These are phyloP conservation scores for Keqinozyma sinolaborantium DNA, from an alignment of 1,139 yeast genomes.

Conservation along the genomic window DNA sequence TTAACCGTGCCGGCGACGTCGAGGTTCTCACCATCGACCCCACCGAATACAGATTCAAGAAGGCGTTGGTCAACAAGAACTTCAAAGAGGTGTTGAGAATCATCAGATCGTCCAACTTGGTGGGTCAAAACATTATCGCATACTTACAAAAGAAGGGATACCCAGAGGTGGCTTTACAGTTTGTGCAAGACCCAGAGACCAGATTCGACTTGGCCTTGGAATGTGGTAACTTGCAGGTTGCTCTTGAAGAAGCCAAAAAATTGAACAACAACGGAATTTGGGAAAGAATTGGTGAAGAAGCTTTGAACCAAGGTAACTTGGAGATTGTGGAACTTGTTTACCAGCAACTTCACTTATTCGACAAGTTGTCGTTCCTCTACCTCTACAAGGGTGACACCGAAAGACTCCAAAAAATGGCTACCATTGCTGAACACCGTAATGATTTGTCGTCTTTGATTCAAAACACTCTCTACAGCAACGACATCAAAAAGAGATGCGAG, in stretches of 20 bases:
- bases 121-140: constrained; percentile 95
- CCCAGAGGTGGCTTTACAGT: constrained; percentile 92
- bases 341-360: constrained; percentile 84
- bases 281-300: constrained; percentile 84
- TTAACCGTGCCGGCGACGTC: constrained; percentile 83
- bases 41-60: constrained; percentile 94
- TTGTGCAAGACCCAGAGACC: constrained; percentile 94
- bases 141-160: constrained; percentile 93
- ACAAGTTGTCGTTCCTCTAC: constrained; percentile 85
- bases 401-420: constrained; percentile 79
- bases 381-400: constrained; percentile 75
- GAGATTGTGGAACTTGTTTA: constrained; percentile 83
- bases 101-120: constrained; percentile 84
- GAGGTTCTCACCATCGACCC: constrained; percentile 83
- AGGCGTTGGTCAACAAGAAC: constrained; percentile 84
- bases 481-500: constrained; percentile 71
- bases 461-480: constrained; percentile 75
- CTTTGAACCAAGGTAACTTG: constrained; percentile 84
- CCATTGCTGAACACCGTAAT: constrained; percentile 86
- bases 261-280: constrained; percentile 69
- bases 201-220: constrained; percentile 94
- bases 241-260: constrained; percentile 83
- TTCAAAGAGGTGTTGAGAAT: constrained; percentile 90
- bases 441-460: constrained; percentile 80
- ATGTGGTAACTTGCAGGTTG: constrained; percentile 84